phyloP scores from a whole-genome alignment of 2,329 filamentous ascomycete genomes.

The Magnaporthiopsis poae region DNA sequence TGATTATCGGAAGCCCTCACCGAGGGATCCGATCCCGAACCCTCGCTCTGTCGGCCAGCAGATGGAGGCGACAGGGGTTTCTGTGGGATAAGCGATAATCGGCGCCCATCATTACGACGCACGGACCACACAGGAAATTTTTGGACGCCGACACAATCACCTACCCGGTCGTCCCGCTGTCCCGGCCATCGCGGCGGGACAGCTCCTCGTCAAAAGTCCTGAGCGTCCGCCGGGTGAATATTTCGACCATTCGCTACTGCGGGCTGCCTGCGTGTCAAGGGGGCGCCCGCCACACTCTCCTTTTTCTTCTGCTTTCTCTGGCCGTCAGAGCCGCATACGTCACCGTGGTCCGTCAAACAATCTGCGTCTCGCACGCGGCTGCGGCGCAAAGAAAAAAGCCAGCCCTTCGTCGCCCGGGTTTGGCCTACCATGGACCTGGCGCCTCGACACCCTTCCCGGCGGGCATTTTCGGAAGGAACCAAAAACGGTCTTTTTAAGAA shows the following conservation, averaged over 20 bases:
- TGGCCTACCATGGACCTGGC: conserved; percentile 4
- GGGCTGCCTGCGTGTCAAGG: neutral
- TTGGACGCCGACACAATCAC: conserved; percentile 3
- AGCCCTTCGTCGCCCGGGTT: neutral
- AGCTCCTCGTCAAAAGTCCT: neutral
- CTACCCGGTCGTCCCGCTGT: neutral
- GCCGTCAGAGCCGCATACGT: neutral
- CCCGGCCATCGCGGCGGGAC: neutral
- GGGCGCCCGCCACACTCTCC: neutral
- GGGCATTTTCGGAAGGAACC: conserved; percentile 12
- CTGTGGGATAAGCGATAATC: neutral
- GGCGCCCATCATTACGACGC: conserved; percentile 1
- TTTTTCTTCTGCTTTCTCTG: neutral
- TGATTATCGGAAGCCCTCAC: neutral
- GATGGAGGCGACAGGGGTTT: neutral
- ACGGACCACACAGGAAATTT: conserved; percentile 6
- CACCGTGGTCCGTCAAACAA: neutral
- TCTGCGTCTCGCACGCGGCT: neutral
- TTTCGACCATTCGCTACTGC: neutral
- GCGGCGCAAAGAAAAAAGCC: neutral
- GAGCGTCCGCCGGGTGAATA: neutral
- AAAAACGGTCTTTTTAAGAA: conserved; percentile 9
- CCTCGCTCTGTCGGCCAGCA: too few species aligned
- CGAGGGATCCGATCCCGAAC: neutral
- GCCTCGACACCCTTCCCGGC: conserved; percentile 10